Evolutionary conservation across 148 eudicot genomes (phyloP).

Genomic region (Nyssa sinensis): DNA sequence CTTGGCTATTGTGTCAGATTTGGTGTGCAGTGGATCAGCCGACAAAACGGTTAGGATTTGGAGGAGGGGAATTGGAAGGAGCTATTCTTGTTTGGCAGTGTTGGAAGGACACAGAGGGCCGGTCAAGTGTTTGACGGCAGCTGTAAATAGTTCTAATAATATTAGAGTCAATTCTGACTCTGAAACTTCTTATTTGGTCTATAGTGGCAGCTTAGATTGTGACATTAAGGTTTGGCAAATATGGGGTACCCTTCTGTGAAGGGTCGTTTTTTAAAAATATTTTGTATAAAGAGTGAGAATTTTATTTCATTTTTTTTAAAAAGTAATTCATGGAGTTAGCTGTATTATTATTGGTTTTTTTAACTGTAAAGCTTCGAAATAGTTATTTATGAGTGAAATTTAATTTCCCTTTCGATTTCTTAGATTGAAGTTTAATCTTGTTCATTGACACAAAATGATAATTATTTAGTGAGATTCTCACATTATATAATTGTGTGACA

Average conservation of each 20-base stretch:
- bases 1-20: conserved; percentile 49
- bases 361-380: no score
- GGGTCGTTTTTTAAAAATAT: conserved; percentile 12
- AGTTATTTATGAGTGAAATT: not conserved
- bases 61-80: conserved; percentile 50
- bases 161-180: conserved; percentile 12
- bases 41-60: conserved; percentile 77
- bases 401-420: not conserved
- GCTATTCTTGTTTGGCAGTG: conserved; percentile 63
- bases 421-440: not conserved
- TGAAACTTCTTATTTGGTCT: conserved; percentile 45
- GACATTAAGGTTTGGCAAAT: conserved; percentile 65
- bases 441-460: not conserved
- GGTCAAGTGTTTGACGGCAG: conserved; percentile 62
- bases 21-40: conserved; percentile 82
- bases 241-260: conserved; percentile 51
- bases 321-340: no score
- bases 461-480: no score
- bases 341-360: not conserved
- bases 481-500: no score
- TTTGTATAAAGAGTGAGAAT: conserved; percentile 20
- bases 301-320: no score
- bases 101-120: conserved; percentile 71
- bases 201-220: conserved; percentile 81
- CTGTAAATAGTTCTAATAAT: conserved; percentile 27